Percentiles rank a stretch among this genome's conserved stretches.
Conservation (phyloP, 495 filamentous ascomycete genomes). For the Neurospora pannonica region DNA sequence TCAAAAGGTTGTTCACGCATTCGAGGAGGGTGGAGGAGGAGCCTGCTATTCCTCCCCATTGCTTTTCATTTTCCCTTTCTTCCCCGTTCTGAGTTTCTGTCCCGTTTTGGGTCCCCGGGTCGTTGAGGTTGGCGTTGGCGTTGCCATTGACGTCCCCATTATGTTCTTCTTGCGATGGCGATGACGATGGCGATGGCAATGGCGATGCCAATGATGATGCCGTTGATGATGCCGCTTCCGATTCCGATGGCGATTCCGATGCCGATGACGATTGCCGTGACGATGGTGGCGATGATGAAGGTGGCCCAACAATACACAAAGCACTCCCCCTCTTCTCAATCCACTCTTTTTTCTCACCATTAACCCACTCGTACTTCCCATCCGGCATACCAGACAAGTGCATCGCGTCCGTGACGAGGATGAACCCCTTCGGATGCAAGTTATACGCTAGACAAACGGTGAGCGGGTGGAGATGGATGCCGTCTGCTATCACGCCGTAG, state of each 20-base stretch:
- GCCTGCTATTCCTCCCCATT: neutral
- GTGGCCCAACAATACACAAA: conserved; percentile 41
- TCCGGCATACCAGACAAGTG: conserved; percentile 60
- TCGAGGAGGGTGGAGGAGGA: conserved; percentile 65
- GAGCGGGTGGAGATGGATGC: conserved; percentile 57
- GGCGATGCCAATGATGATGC: too few relatives aligned
- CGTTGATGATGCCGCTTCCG: too few relatives aligned
- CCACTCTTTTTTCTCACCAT: conserved; percentile 53
- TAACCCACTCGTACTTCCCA: conserved; percentile 69
- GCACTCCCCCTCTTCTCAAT: conserved; percentile 56
- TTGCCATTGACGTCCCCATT: neutral
- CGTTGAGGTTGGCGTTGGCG: too few relatives aligned
- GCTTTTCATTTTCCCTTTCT: conserved; percentile 9
- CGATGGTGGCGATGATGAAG: neutral
- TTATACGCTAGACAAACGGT: conserved; percentile 53
- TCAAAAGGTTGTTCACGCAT: conserved; percentile 72
- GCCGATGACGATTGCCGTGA: neutral
- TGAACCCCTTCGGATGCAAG: conserved; percentile 51
- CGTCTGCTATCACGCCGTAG: conserved; percentile 59
- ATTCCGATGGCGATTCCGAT: neutral
- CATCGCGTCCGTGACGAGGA: conserved; percentile 63
- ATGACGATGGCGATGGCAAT: neutral
- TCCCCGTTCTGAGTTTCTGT: too few relatives aligned
- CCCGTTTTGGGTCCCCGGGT: too few relatives aligned
- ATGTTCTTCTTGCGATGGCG: neutral